These are phyloP conservation scores for Vararia minispora DNA, from an alignment of 768 basidiomycete genomes.

Conservation along the genomic window DNA sequence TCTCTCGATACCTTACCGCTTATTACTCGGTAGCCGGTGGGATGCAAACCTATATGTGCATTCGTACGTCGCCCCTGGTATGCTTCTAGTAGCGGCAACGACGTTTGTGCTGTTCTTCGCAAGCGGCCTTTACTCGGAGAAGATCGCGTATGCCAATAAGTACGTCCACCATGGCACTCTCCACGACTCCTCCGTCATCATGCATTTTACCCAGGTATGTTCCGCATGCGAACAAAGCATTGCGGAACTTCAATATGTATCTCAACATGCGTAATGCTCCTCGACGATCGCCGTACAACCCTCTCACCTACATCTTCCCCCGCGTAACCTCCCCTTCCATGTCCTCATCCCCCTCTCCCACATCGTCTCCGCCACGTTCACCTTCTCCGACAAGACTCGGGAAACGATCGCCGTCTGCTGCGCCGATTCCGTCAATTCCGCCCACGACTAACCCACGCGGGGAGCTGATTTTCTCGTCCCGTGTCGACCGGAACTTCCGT, in stretches of 20 bases:
- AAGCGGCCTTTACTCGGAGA: slow-evolving; percentile 92
- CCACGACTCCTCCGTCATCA: slow-evolving; percentile 1
- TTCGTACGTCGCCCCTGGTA: slow-evolving; percentile 67
- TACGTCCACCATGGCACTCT: slow-evolving; percentile 29
- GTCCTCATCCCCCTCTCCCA: slow-evolving; percentile 16
- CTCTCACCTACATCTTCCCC: slow-evolving; percentile 48
- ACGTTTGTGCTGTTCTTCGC: slow-evolving; percentile 93
- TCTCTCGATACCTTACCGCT: slow-evolving; percentile 50
- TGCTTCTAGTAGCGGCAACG: slow-evolving; percentile 81
- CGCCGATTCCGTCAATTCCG: slow-evolving; percentile 70
- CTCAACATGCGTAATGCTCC: slow-evolving; percentile 86
- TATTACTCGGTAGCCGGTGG: slow-evolving; percentile 31
- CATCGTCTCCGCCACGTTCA: slow-evolving; percentile 28
- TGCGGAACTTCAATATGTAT: slow-evolving; percentile 93
- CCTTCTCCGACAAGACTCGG: slow-evolving; percentile 22
- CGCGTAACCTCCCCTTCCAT: slow-evolving; percentile 25
- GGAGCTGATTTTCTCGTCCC: slow-evolving; percentile 91
- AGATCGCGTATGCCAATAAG: slow-evolving; percentile 95
- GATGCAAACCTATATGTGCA: slow-evolving; percentile 38
- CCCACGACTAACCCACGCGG: slow-evolving; percentile 86
- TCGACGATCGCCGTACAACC: slow-evolving; percentile 44
- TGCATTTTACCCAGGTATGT: slow-evolving; percentile 58
- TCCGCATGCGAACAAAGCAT: slow-evolving; percentile 85
- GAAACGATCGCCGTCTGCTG: slow-evolving; percentile 31
- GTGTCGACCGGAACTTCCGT: slow-evolving; percentile 70